phyloP scores from a whole-genome alignment of 78 protist species.

The Reticulomyxa filosa region DNA sequence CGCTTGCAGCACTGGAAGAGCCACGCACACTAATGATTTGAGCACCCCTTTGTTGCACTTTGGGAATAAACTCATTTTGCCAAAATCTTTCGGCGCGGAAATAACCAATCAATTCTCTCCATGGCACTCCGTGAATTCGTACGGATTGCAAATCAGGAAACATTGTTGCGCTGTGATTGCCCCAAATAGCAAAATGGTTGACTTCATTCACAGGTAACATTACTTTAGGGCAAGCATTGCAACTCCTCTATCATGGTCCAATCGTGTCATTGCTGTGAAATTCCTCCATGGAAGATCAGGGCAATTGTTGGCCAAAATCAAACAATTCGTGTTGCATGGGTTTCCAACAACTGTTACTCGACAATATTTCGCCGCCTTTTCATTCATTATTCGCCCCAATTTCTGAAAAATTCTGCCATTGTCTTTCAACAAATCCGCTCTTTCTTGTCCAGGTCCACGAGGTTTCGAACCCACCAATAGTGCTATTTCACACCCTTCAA shows the following conservation, averaged over 20 bases:
- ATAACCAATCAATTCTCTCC: too few species aligned
- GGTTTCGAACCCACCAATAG: constrained; percentile 71
- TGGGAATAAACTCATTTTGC: not conserved
- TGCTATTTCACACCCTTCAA: constrained; percentile 29
- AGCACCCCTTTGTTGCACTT: not conserved
- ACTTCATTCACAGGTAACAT: not conserved
- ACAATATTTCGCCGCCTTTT: constrained; percentile 32
- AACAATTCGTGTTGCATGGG: constrained; percentile 83
- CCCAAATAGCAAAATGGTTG: not conserved
- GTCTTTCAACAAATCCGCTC: constrained; percentile 49
- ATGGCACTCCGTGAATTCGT: too few species aligned
- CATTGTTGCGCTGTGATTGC: not conserved
- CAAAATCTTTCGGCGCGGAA: too few species aligned
- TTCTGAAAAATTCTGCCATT: constrained; percentile 57
- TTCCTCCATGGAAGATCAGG: constrained; percentile 35
- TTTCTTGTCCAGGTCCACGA: constrained; percentile 64
- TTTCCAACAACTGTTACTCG: constrained; percentile 69
- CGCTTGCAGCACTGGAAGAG: constrained; percentile 35
- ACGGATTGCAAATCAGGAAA: too few species aligned
- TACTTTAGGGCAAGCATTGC: not conserved
- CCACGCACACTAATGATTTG: not conserved
- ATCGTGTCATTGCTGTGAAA: constrained; percentile 61
- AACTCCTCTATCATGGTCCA: constrained; percentile 42
- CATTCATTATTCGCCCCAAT: constrained; percentile 48
- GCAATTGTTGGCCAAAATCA: constrained; percentile 29